Base-by-base conservation (phyloP, 2,329 filamentous ascomycete species). In the Aspergillus calidoustus region DNA sequence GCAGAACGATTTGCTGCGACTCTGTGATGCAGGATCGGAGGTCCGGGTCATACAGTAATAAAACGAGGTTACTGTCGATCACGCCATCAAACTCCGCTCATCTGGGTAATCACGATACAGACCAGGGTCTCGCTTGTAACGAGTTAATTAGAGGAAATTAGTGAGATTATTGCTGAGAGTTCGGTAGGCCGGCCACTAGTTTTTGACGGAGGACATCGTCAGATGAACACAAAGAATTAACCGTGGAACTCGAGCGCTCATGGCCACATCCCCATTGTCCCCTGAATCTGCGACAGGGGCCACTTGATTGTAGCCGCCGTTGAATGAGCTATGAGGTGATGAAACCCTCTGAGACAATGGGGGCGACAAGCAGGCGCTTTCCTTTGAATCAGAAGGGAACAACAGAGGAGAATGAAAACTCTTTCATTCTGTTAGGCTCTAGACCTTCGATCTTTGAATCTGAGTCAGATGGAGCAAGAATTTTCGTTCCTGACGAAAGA, bases 401-500 rank as follows among this genome's bases (percentile, higher is more conserved):
- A 13, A 38, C 11, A 13, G 43, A 38, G 11, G 34, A 23, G 38
- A 30, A 34, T 41, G 49, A 44, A 6, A 17, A 11, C 49, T 54
- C 23, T 46, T 11, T 19, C 23, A 30, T 17, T 41, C 13, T 41
- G 11, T 41, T 15, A 41, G 34, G 34, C 34, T 15, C 34, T 11
- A 41, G 34, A 15, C 34, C 15, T 41, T 41, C 11, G 34, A 41
- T 17, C 34, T 41, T 4, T 28, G 23, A 28, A 17, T 28, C 22
- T 19, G 30, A 52, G 49, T 38, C 19, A n/a, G 17, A 23, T 31
- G 19, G 7, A 52, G 30, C 30, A 13, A 43, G 23, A 31, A 47
- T n/a, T 30, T 59, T 63, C 48, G 61, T 61, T 53, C 61, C 59
- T 64, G 63, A 60, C 28, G 49, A 49, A 43, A 38, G 28, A 34